A percentile compares a stretch with the other conserved stretches of the same genome.
phyloP scores from a whole-genome alignment of 345 rosid species.

The Salix purpurea region DNA sequence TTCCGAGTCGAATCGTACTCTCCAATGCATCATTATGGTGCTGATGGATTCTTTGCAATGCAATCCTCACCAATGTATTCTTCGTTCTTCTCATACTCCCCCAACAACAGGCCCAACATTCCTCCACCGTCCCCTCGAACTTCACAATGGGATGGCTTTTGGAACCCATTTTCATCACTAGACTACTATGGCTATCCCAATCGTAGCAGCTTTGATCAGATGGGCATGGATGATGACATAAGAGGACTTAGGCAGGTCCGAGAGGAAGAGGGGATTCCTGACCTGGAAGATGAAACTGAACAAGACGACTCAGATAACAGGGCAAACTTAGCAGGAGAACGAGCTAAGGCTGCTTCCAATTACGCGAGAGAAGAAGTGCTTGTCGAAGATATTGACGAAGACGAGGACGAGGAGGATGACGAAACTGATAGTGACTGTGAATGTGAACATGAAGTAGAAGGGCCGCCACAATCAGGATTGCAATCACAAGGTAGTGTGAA shows the following conservation, averaged over 20 bases:
- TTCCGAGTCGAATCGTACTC: constrained; percentile 53
- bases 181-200: constrained; percentile 72
- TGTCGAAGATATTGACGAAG: constrained; percentile 69
- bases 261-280: constrained; percentile 97
- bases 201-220: constrained; percentile 52
- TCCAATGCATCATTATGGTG: constrained; percentile 47
- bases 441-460: constrained; percentile 31
- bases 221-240: constrained; percentile 65
- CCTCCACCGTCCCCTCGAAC: constrained; percentile 89
- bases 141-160: constrained; percentile 91
- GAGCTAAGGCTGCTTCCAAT: constrained; percentile 27
- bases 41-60: constrained; percentile 57
- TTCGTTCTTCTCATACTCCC: constrained; percentile 40
- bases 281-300: constrained; percentile 70
- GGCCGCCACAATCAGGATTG: constrained; percentile 18
- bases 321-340: constrained; percentile 28
- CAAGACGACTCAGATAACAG: constrained; percentile 44
- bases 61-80: constrained; percentile 50
- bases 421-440: constrained; percentile 42
- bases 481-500: constrained; percentile 40
- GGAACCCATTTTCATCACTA: constrained; percentile 93
- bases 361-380: constrained; percentile 55
- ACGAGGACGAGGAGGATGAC: constrained; percentile 39
- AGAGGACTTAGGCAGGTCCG: constrained; percentile 81
- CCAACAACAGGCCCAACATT: constrained; percentile 47